Conservation (phyloP, 2,329 filamentous ascomycete genomes). For the Thielaviopsis euricoi region DNA sequence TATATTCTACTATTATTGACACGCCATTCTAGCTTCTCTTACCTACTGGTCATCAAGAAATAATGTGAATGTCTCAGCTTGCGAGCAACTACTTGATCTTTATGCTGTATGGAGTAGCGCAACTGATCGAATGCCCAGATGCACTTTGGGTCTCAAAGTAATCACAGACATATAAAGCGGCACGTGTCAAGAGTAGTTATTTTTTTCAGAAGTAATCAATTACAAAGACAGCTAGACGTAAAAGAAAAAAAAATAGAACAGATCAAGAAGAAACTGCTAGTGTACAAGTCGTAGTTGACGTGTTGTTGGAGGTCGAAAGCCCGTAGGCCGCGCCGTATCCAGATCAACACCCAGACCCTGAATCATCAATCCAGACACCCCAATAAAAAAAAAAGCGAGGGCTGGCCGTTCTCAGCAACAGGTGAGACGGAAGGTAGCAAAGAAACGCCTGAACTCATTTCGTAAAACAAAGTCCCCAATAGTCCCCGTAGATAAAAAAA, state of each 20-base stretch:
- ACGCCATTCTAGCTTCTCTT: too few relatives aligned
- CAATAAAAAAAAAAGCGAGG: background rate
- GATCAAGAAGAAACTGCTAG: background rate
- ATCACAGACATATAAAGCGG: too few relatives aligned
- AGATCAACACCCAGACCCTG: background rate
- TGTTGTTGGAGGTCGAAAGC: background rate
- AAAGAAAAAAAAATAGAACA: background rate
- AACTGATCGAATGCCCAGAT: too few relatives aligned
- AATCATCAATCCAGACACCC: background rate
- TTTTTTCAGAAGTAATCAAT: background rate
- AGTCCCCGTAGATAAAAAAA: background rate
- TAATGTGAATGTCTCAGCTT: too few relatives aligned
- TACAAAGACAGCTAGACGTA: background rate
- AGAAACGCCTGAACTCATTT: background rate
- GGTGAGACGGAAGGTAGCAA: background rate
- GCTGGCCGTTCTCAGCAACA: background rate
- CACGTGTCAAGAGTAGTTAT: too few relatives aligned
- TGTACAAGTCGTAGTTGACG: background rate
- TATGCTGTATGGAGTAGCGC: too few relatives aligned
- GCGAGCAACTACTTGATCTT: too few relatives aligned
- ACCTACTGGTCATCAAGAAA: too few relatives aligned
- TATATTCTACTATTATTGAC: too few relatives aligned
- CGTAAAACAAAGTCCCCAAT: background rate
- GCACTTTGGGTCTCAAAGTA: too few relatives aligned
- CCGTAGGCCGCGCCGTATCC: background rate